Evolutionary conservation across 164 flowering plant genomes (phyloP).

Genomic region (Kingdonia uniflora): DNA sequence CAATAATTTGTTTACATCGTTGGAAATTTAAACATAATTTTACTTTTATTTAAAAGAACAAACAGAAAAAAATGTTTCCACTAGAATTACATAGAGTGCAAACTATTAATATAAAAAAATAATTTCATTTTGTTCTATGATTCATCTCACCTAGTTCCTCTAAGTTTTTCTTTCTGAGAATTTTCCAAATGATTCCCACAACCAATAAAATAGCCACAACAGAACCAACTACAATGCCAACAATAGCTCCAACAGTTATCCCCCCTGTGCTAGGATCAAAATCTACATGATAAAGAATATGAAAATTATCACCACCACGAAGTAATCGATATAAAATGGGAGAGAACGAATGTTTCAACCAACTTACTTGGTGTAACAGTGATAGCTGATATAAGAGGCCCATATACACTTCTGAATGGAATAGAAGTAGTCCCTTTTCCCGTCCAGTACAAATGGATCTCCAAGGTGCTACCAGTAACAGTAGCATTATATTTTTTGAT

Average conservation of each 20-base stretch:
- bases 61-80: neutral
- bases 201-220: slow-evolving; percentile 22
- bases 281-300: slow-evolving; percentile 29
- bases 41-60: neutral
- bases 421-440: slow-evolving; percentile 76
- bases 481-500: slow-evolving; percentile 15
- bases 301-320: neutral
- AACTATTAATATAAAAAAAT: neutral
- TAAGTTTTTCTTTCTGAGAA: slow-evolving; percentile 34
- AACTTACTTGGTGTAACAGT: slow-evolving; percentile 69
- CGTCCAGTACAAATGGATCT: slow-evolving; percentile 70
- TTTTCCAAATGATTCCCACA: slow-evolving; percentile 30
- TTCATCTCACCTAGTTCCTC: slow-evolving; percentile 41
- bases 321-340: neutral
- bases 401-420: slow-evolving; percentile 62
- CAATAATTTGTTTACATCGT: neutral
- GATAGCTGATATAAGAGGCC: slow-evolving; percentile 82
- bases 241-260: slow-evolving; percentile 55
- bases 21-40: neutral
- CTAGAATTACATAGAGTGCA: too few relatives aligned
- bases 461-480: slow-evolving; percentile 48
- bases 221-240: slow-evolving; percentile 51
- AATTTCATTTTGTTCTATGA: neutral
- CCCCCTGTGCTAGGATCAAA: slow-evolving; percentile 30
- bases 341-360: neutral